These are phyloP conservation scores for Pseudogymnoascus sp. DNA, from an alignment of 2,329 filamentous ascomycete genomes.

Conservation along the genomic window DNA sequence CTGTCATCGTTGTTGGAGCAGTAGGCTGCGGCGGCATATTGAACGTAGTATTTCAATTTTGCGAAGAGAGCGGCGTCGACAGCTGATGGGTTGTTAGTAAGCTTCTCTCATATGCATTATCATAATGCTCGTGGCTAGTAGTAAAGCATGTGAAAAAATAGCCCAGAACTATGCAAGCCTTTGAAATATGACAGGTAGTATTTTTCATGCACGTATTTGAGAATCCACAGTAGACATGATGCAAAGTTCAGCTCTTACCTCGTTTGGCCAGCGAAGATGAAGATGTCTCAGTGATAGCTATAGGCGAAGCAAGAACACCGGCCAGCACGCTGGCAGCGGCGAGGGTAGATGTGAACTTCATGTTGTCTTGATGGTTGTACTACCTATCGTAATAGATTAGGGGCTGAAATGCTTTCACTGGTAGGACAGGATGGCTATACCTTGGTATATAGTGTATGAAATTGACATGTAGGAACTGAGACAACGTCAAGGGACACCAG, in stretches of 20 bases:
- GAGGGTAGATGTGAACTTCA: background rate
- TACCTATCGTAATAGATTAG: background rate
- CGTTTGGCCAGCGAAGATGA: background rate
- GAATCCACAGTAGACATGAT: background rate
- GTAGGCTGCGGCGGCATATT: constrained; percentile 22
- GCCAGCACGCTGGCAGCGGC: background rate
- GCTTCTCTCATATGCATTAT: background rate
- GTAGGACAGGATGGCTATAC: background rate
- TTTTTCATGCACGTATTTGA: background rate
- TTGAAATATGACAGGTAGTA: background rate
- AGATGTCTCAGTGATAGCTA: background rate
- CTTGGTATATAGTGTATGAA: background rate
- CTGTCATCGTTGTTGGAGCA: constrained; percentile 18
- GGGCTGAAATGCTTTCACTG: background rate
- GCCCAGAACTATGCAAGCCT: background rate
- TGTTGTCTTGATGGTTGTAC: background rate
- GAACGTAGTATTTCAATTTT: constrained; percentile 17
- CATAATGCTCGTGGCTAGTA: background rate
- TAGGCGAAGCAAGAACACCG: background rate
- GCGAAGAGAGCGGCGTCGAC: constrained; percentile 12
- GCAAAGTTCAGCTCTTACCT: background rate
- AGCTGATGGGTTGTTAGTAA: constrained; percentile 10
- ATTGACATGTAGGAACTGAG: background rate
- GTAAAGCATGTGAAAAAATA: background rate
- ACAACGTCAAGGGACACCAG: background rate